Evolutionary conservation across 2,329 filamentous ascomycete genomes (phyloP).

Genomic region (Didymella lethalis): DNA sequence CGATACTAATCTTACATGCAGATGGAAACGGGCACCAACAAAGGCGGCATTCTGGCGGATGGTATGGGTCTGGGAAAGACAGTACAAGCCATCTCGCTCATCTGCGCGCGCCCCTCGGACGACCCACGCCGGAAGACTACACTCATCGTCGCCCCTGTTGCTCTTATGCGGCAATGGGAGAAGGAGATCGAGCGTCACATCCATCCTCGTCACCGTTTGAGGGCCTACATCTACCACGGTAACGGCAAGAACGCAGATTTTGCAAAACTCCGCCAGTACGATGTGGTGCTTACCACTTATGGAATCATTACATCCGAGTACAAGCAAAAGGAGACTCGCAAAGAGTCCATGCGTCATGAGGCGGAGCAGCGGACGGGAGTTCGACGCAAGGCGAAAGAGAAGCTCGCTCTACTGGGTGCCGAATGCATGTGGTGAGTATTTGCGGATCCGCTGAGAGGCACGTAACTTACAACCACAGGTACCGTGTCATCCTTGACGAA

Average conservation of each 20-base stretch:
- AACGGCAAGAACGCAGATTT: constrained; percentile 62
- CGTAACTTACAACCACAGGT: constrained; percentile 17
- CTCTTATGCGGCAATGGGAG: constrained; percentile 84
- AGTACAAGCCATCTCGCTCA: constrained; percentile 80
- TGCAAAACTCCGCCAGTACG: constrained; percentile 68
- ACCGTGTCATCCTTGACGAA: constrained; percentile 76
- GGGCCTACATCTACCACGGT: constrained; percentile 74
- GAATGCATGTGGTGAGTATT: constrained; percentile 61
- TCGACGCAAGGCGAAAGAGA: constrained; percentile 32
- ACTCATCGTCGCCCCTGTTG: constrained; percentile 82
- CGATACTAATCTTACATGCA: neutral
- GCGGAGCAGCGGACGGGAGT: constrained; percentile 51
- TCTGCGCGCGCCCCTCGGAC: constrained; percentile 70
- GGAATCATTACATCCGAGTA: constrained; percentile 73
- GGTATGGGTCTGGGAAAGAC: constrained; percentile 84
- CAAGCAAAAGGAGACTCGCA: constrained; percentile 65
- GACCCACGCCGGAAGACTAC: constrained; percentile 72
- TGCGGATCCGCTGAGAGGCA: constrained; percentile 5
- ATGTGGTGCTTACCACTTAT: constrained; percentile 82
- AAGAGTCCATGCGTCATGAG: constrained; percentile 54
- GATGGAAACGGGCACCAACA: constrained; percentile 74
- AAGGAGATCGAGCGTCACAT: constrained; percentile 78
- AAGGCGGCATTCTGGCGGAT: constrained; percentile 72
- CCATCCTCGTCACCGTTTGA: constrained; percentile 65
- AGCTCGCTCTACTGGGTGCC: constrained; percentile 63